phyloP scores from a whole-genome alignment of 2,329 filamentous ascomycete genomes.

The Hymenoscyphus occultus region DNA sequence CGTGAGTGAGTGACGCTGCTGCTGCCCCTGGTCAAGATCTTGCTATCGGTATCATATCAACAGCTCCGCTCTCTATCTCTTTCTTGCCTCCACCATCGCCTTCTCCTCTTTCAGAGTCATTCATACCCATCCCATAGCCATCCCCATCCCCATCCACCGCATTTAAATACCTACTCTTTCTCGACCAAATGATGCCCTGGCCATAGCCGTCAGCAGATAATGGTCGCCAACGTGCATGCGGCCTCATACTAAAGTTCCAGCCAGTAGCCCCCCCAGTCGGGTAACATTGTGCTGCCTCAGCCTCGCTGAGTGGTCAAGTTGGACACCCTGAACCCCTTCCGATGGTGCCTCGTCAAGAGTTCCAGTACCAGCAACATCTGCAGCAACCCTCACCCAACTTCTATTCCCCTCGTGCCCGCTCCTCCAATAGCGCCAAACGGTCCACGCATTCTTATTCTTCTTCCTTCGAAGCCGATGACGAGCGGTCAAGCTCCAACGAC shows the following conservation, averaged over 20 bases:
- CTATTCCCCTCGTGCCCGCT: conserved; percentile 29
- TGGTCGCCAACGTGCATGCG: background rate
- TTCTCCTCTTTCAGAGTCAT: background rate
- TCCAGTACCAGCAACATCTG: conserved; percentile 28
- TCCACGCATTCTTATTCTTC: conserved; percentile 57
- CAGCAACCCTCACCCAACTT: conserved; percentile 14
- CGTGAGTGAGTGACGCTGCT: background rate
- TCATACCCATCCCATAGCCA: background rate
- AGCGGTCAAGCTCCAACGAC: conserved; percentile 48
- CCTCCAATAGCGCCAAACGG: conserved; percentile 44
- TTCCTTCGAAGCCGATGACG: conserved; percentile 69
- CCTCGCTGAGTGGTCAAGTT: conserved; percentile 6
- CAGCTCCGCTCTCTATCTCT: background rate
- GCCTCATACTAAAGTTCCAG: background rate
- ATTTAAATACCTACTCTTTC: too few species aligned
- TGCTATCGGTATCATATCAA: background rate
- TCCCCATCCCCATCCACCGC: too few species aligned
- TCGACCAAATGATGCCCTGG: background rate
- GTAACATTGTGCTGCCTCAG: conserved; percentile 7
- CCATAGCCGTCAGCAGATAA: conserved; percentile 3
- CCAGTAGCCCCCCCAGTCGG: background rate
- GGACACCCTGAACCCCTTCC: background rate
- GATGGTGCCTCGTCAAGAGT: conserved; percentile 10
- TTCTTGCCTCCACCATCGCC: background rate
- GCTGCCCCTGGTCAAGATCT: background rate